A percentile compares a stretch with the other conserved stretches of the same genome.
Evolutionary conservation across 331 rosid genomes (phyloP).

Genomic region (Erythrophleum ivorense): DNA sequence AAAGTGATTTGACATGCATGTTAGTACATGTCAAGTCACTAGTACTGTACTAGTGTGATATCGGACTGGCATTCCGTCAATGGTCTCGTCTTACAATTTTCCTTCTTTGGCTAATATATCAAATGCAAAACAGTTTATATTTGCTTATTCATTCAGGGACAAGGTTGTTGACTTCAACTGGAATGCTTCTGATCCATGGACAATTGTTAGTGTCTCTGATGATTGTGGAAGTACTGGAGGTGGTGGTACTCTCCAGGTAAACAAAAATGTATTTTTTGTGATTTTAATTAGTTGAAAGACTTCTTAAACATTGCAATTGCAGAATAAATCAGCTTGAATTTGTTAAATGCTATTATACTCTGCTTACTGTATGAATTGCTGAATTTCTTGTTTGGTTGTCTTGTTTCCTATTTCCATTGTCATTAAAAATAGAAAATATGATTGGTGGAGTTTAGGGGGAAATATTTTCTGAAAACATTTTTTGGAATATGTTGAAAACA

Average conservation of each 20-base stretch:
- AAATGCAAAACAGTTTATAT: not conserved
- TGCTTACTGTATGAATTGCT: not conserved
- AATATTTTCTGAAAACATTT: too few relatives aligned
- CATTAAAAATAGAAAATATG: too few relatives aligned
- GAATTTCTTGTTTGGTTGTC: not conserved
- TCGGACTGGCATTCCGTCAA: not conserved
- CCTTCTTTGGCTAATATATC: not conserved
- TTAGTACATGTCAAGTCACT: too few relatives aligned
- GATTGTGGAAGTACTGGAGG: constrained; percentile 82
- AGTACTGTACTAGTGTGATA: not conserved
- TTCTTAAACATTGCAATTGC: not conserved
- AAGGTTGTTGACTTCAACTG: constrained; percentile 86
- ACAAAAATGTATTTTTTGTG: constrained; percentile 3
- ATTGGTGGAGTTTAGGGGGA: too few relatives aligned
- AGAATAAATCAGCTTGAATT: constrained; percentile 12
- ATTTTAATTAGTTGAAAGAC: too few relatives aligned
- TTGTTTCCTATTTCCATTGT: too few relatives aligned
- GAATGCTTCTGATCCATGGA: constrained; percentile 87
- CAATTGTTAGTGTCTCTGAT: constrained; percentile 82
- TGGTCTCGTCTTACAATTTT: not conserved
- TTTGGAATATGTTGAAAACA: too few relatives aligned
- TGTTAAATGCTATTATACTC: not conserved
- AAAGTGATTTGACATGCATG: too few relatives aligned
- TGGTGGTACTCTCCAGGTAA: constrained; percentile 82
- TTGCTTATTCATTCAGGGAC: constrained; percentile 59